Base-by-base conservation (phyloP, 2,329 filamentous ascomycete species). In the Pyrenophora tritici-repentis region DNA sequence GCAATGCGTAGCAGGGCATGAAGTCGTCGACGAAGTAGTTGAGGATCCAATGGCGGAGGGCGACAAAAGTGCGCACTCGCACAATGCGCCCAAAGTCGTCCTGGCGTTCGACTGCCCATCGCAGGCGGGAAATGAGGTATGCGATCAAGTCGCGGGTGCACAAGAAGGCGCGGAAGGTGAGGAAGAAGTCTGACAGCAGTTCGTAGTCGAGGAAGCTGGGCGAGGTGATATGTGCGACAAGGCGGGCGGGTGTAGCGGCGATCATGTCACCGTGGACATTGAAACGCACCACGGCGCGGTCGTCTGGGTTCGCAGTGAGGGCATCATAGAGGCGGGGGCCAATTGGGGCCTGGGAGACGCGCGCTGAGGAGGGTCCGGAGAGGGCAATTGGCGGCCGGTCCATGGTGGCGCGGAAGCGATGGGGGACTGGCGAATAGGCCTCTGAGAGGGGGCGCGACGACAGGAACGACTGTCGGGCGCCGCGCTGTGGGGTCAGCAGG, bases 21-120 rank as follows among this genome's bases (percentile, higher is more conserved):
- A 96, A 99, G 70, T 99, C 94, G 68, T 99, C 94, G 47, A 90
- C 82, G 62, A 97, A 99, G 73, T 99, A 99, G 72, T 99, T 99
- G 56, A 99, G 76, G 50, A 97, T 92, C 94, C 94, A 99, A 73
- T 99, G 94, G 49, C 94, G 86, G 37, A 97, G 81, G 6, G 94
- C 94, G 20, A 97, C 94, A 76, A 97, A 99, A 0, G 92, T 95
- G 35, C 94, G 85, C 13, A 99, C 95, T 42, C 93, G 86, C n/a
- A 97, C 94, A 44, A 99, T 90, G 68, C 91, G 89, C 33, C 94
- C 94, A 50, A 87, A 86, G 70, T 97, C 91, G 68, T 96, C 90
- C 39, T 83, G 78, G 47, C 90, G 84, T 40, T 83, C 84, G 41
- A 97, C 81, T 0, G 94, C 91, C 94, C 94, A 99, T 60, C 86